Base-by-base conservation (phyloP, 2,329 filamentous ascomycete genomes). In the Ophiostoma triangulosporum region DNA sequence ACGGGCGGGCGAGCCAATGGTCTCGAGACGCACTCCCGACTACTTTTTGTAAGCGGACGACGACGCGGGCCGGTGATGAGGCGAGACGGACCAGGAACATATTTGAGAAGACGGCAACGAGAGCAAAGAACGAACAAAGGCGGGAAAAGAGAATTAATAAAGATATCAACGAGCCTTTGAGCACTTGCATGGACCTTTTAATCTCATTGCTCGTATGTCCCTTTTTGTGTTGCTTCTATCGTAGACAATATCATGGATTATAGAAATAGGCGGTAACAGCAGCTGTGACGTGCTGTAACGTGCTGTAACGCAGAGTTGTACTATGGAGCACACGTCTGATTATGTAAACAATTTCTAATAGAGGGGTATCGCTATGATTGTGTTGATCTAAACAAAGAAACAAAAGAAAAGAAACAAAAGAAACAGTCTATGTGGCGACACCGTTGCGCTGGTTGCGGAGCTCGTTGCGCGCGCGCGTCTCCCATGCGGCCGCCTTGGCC, bases 1-100 rank as follows among this genome's bases (percentile, higher is more conserved):
- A 54, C 83, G 93, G 70, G 91, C 93, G 61, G 93, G 93, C 63
- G 93, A 98, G 69, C 93, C 93, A 24, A 97, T 97, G 93, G 93
- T 98, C 60, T 97, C 93, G 67, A 85, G 93, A 76, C 83, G 86
- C 81, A 73, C 69, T 27, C 54, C 51, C 17, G 49, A 54, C 43
- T 52, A 54, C 33, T 56, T 56, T 35, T 40, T 56, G 51, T 54
- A 56, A 51, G n/a, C 17, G 40, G 35, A 43, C 8, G 4, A 32
- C 50, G 26, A 29, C n/a, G 15, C 20, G 17, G 38, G 24, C 29
- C 8, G 20, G 24, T 8, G 32, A 27, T 7, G 24, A 31, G 24
- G n/a, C 45, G 26, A 31, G 20, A 5, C 6, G 14, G 35, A 43
- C 33, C 17, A 53, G 33, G 35, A 27, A 49, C 27, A 17, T 17